Base-by-base conservation (phyloP, 2,329 filamentous ascomycete genomes). In the Fusarium nurragi region DNA sequence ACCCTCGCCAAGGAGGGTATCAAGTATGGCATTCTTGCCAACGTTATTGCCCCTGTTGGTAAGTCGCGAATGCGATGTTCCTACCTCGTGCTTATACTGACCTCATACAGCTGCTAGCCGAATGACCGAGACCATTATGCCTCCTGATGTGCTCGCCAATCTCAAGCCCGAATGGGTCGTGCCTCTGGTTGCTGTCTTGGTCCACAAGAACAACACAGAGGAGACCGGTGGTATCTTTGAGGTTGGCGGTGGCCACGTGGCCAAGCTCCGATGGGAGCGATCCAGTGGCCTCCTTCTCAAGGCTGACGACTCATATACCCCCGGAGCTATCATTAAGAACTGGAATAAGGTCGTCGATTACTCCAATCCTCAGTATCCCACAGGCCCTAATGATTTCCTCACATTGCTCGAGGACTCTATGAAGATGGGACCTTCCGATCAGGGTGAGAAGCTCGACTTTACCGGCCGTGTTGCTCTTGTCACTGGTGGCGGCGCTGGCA, bases 11-110 rank as follows among this genome's bases (percentile, higher is more conserved):
- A 98, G 85, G 95, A 99, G 83, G 95, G 95, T 69, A 84, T 87
- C 76, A 98, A 98, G 82, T 99, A 99, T 84, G 98, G 98, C 85
- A 98, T 99, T 71, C 81, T 97, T 73, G 88, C 85, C 83, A 99
- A 99, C 79, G 92, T 92, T 72, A 96, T 99, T 81, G 93, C 95
- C 18, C 95, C 95, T 50, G 94, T 97, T 74, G 79, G 78, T 80
- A 76, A 56, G 78, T 64, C 13, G n/a, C 16, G 22, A 16, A 34
- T 25, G 18, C 34, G 19, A 21, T 23, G 23, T 9, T 34, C 32
- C 16, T 25, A 5, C 25, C 37, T 39, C 10, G 12, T 5, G 12
- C 37, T 23, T 18, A 28, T 53, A 54, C 64, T 71, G 59, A 72
- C 52, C 32, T 45, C 19, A 22, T 13, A 41, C 53, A 87, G 94